Conservation (phyloP, 176 grass and related monocot species). For the Tuctoria greenei region DNA sequence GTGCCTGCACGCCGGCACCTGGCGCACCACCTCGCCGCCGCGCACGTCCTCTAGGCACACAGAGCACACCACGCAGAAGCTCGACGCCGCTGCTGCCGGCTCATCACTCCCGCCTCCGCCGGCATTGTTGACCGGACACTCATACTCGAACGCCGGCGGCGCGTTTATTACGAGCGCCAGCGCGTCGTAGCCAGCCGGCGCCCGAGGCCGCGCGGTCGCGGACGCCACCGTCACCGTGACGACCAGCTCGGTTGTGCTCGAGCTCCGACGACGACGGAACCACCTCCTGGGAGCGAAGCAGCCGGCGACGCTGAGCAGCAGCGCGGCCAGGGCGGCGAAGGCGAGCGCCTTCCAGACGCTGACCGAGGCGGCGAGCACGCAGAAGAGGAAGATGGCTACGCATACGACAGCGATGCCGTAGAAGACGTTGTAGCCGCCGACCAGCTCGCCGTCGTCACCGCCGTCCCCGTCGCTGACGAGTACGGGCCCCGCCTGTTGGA, state of each 20-base stretch:
- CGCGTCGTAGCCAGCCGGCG: not conserved
- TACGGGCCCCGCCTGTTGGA: not conserved
- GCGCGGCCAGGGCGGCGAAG: not conserved
- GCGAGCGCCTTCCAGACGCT: slow-evolving; percentile 18
- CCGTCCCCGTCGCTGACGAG: not conserved
- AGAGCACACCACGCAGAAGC: slow-evolving; percentile 25
- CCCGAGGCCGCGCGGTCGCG: not conserved
- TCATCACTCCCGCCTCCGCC: not conserved
- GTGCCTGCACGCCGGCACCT: slow-evolving; percentile 41
- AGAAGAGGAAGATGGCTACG: slow-evolving; percentile 37
- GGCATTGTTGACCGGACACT: not conserved
- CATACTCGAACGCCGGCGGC: slow-evolving; percentile 36
- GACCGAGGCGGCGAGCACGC: slow-evolving; percentile 22
- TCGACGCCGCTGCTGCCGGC: no score
- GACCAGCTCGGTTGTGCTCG: not conserved
- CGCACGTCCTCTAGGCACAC: slow-evolving; percentile 44
- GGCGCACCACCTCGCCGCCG: slow-evolving; percentile 47
- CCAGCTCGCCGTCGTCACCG: not conserved
- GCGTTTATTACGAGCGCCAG: not conserved
- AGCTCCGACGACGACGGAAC: not conserved
- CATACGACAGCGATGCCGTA: slow-evolving; percentile 36
- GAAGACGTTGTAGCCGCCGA: not conserved
- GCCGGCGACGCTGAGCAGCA: slow-evolving; percentile 17
- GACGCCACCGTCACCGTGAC: not conserved
- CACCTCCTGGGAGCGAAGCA: slow-evolving; percentile 20